phyloP scores from a whole-genome alignment of 208 protist genomes.

The Leishmania martiniquensis region DNA sequence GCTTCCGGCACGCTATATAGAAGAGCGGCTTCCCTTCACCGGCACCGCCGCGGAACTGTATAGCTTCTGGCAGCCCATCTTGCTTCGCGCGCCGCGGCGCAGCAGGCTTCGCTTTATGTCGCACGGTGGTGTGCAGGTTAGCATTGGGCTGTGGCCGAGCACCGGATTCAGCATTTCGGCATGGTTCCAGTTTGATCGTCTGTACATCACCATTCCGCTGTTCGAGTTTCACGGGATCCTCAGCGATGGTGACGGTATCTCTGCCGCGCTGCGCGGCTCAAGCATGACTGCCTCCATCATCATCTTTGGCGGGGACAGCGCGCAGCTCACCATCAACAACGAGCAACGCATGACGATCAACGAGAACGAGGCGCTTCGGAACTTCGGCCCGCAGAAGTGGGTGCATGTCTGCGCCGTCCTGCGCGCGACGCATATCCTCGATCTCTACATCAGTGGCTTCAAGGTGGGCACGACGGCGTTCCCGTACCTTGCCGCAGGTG shows the following conservation, averaged over 20 bases:
- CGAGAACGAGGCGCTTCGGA: conserved; percentile 66
- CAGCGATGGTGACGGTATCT: conserved; percentile 8
- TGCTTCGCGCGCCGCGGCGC: conserved; percentile 57
- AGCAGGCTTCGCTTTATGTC: conserved; percentile 73
- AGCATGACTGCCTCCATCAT: conserved; percentile 29
- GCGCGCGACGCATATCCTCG: conserved; percentile 43
- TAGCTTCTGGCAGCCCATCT: conserved; percentile 76
- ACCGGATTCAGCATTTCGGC: conserved; percentile 68
- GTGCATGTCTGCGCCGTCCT: conserved; percentile 70
- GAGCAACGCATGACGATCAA: conserved; percentile 61
- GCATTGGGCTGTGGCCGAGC: conserved; percentile 59
- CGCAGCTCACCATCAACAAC: conserved; percentile 56
- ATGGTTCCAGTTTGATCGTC: conserved; percentile 70
- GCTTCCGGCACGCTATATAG: conserved; percentile 40
- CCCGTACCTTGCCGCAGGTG: conserved; percentile 50
- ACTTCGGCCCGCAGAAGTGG: conserved; percentile 63
- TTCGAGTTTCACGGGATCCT: conserved; percentile 62
- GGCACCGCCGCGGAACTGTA: conserved; percentile 45
- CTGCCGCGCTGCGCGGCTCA: conserved; percentile 19
- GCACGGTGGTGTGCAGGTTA: conserved; percentile 69
- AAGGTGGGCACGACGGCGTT: conserved; percentile 54
- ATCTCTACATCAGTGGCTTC: conserved; percentile 75
- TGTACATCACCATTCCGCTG: conserved; percentile 68
- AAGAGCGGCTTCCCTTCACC: conserved; percentile 54
- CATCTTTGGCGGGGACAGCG: conserved; percentile 60